Conservation (phyloP, 345 rosid genomes). For the Moricandia moricandioides region DNA sequence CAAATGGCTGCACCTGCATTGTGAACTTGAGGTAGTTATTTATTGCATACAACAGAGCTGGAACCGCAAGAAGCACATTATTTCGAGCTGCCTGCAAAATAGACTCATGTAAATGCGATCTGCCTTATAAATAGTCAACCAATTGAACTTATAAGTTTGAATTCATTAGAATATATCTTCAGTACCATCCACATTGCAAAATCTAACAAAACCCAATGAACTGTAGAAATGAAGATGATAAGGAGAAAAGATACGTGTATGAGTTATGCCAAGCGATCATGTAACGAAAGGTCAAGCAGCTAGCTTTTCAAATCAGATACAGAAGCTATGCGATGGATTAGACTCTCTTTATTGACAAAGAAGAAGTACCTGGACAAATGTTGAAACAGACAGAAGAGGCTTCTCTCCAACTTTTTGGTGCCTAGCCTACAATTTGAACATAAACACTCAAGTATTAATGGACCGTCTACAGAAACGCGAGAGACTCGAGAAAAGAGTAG, state of each 20-base stretch:
- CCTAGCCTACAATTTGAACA: constrained; percentile 60
- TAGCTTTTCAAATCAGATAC: not conserved
- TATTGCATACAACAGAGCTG: constrained; percentile 84
- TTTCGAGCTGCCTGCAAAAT: constrained; percentile 88
- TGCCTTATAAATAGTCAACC: constrained; percentile 9
- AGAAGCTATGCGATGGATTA: not conserved
- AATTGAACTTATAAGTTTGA: not conserved
- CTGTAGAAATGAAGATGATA: not conserved
- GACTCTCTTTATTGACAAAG: not conserved
- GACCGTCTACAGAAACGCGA: not conserved
- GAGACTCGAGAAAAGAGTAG: not conserved
- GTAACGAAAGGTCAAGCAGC: not conserved
- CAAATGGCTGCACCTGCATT: constrained; percentile 72
- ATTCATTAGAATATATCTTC: not conserved
- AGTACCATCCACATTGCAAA: constrained; percentile 7
- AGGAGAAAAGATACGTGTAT: not conserved
- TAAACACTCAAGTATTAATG: constrained; percentile 3
- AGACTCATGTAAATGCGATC: constrained; percentile 2
- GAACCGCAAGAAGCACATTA: constrained; percentile 94
- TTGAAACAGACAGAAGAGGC: constrained; percentile 78
- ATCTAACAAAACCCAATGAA: not conserved
- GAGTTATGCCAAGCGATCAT: constrained; percentile 5
- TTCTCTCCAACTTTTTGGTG: constrained; percentile 88
- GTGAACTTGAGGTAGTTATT: constrained; percentile 92
- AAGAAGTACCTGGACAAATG: constrained; percentile 69